Conservation (phyloP, 116 monocot genomes). For the Cymodocea nodosa region DNA sequence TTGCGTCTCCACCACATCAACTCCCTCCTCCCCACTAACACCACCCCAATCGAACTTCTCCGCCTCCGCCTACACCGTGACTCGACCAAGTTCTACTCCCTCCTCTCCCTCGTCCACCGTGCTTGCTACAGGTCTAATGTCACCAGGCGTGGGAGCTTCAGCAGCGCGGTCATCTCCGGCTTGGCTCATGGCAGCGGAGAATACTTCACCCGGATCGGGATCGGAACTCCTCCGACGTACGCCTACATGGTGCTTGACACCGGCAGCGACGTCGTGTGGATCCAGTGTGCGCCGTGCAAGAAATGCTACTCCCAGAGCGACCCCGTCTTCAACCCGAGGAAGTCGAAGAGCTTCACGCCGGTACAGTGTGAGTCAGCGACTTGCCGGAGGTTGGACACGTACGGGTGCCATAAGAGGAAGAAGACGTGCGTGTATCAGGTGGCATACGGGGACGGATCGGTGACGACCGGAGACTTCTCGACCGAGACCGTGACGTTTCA, state of each 20-base stretch:
- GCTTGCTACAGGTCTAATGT: slow-evolving; percentile 1
- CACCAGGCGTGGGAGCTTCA: slow-evolving; percentile 11
- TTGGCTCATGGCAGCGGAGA: slow-evolving; percentile 76
- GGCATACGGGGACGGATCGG: slow-evolving; percentile 74
- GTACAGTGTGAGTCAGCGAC: slow-evolving; percentile 34
- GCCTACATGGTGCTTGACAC: slow-evolving; percentile 78
- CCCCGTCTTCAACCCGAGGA: slow-evolving; percentile 51
- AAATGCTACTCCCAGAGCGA: slow-evolving; percentile 66
- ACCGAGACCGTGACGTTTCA: slow-evolving; percentile 67
- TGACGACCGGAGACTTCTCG: slow-evolving; percentile 67
- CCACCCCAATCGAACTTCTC: slow-evolving; percentile 17
- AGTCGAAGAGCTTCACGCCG: slow-evolving; percentile 38
- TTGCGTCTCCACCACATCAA: slow-evolving; percentile 10
- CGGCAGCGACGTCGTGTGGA: slow-evolving; percentile 80
- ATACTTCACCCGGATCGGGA: slow-evolving; percentile 70
- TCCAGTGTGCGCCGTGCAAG: slow-evolving; percentile 74
- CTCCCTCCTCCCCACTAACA: slow-evolving; percentile 3
- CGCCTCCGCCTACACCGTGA: slow-evolving; percentile 49
- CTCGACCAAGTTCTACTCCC: slow-evolving; percentile 29
- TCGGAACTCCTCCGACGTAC: slow-evolving; percentile 46
- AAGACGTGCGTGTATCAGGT: slow-evolving; percentile 64
- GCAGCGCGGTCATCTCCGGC: slow-evolving; percentile 50
- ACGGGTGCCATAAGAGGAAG: slow-evolving; percentile 36
- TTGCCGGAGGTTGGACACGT: slow-evolving; percentile 51
- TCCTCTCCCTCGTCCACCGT: slow-evolving; percentile 35